These are phyloP conservation scores for Podaxis rugospora DNA, from an alignment of 768 basidiomycete species.

Conservation along the genomic window DNA sequence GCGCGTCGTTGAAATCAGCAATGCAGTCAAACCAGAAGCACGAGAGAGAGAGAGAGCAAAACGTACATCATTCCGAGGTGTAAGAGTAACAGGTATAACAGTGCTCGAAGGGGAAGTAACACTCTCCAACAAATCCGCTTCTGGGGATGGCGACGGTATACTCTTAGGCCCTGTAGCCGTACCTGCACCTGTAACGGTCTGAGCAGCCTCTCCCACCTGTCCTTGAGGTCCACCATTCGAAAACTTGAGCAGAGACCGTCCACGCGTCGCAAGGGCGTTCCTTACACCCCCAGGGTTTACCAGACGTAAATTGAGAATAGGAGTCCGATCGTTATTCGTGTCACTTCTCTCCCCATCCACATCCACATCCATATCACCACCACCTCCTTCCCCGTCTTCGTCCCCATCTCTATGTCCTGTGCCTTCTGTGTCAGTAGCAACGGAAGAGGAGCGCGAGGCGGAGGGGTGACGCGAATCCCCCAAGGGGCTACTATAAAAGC, in stretches of 20 bases:
- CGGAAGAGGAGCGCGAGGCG: slow-evolving; percentile 13
- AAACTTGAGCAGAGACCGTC: neutral
- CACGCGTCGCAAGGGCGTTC: neutral
- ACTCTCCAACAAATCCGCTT: neutral
- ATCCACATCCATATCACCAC: slow-evolving; percentile 1
- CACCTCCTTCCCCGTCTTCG: neutral
- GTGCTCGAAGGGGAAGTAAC: neutral
- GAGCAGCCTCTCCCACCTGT: no score
- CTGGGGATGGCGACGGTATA: neutral
- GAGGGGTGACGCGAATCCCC: slow-evolving; percentile 12
- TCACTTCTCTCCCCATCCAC: neutral
- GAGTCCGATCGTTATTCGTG: neutral
- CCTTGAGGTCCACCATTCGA: neutral
- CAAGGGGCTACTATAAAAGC: slow-evolving; percentile 4
- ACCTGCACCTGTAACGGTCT: neutral
- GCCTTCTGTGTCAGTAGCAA: neutral
- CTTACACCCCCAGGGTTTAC: slow-evolving; percentile 15
- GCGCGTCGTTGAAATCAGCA: neutral
- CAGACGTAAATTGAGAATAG: slow-evolving; percentile 23
- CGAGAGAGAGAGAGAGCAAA: neutral
- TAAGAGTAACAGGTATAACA: neutral
- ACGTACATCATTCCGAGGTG: neutral
- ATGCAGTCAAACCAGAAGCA: neutral
- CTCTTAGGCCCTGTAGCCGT: neutral
- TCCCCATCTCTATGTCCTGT: neutral